Conservation (phyloP, 192 early-diverging fungal genomes). For the Entrophospora sp. region DNA sequence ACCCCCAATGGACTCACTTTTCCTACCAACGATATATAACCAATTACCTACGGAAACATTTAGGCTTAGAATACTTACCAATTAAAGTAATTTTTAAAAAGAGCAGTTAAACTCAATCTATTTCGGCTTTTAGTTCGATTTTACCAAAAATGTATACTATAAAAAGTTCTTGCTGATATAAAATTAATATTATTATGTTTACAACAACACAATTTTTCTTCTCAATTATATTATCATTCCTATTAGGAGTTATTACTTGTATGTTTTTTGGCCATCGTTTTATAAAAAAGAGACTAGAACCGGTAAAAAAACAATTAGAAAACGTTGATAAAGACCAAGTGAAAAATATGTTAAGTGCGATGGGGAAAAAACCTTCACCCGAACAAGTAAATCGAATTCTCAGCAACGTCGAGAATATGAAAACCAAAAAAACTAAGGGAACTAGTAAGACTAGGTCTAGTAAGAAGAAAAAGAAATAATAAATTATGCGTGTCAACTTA, state of each 20-base stretch:
- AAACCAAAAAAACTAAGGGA: neutral
- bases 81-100: conserved; percentile 4
- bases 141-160: no score
- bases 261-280: neutral
- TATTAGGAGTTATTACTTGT: neutral
- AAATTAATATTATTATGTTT: no score
- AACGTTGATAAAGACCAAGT: neutral
- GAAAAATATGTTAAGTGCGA: neutral
- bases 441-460: neutral
- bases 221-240: no score
- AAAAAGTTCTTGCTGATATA: no score
- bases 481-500: neutral
- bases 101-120: no score
- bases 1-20: neutral
- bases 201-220: no score
- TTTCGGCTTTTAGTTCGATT: no score
- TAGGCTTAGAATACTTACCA: neutral
- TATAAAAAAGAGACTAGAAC: neutral
- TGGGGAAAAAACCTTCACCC: neutral
- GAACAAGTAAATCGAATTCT: neutral
- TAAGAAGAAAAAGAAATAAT: conserved; percentile 13
- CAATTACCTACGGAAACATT: neutral
- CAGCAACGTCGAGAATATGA: neutral
- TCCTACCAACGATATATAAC: neutral
- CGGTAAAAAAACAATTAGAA: neutral